Conservation (phyloP, 129 eudicot genomes). For the carrot (Daucus carota) region DH1_v3.0 NC_030389.2:1035001-1035500, state of each 20-base stretch:
- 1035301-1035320: neutral
- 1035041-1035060: too few relatives aligned
- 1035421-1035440: neutral
- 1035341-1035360: neutral
- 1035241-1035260: neutral
- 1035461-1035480: neutral
- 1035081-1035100: too few relatives aligned
- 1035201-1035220: neutral
- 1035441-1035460: neutral
- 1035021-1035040: too few relatives aligned
- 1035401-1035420: neutral
- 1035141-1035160: too few relatives aligned
- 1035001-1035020: too few relatives aligned
- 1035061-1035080: too few relatives aligned
- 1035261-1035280: neutral
- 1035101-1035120: too few relatives aligned
- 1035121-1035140: too few relatives aligned
- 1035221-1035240: neutral
- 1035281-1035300: neutral
- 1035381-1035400: neutral
- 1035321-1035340: neutral
- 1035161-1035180: too few relatives aligned
- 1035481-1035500: neutral
- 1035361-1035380: neutral
- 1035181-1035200: too few relatives aligned